Base-by-base conservation (phyloP, 148 eudicot species). In the Fagopyrum homotropicum region DNA sequence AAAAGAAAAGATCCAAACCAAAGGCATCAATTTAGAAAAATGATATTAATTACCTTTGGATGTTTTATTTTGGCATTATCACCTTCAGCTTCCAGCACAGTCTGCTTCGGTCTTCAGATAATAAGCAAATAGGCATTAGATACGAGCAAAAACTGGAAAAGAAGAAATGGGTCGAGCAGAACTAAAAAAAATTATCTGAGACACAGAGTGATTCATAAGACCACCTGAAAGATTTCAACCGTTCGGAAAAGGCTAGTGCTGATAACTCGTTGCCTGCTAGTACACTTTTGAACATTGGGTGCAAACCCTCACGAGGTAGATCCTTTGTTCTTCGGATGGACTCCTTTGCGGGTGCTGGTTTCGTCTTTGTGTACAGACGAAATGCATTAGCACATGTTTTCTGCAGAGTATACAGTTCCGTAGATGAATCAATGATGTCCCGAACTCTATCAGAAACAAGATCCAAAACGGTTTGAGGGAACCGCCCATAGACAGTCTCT, bases 61-160 rank as follows among this genome's bases (percentile, higher is more conserved):
- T 84, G 82, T 80, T 90, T 95, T 72, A 92, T 81, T 78, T 82
- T 90, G 63, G 92, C 90, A 80, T 82, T 88, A 77, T 84, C 94
- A 74, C 97, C 99, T 83, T 92, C 98, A 79, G 96, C 90, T 80
- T 95, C 99, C 84, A 95, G 79, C 75, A 95, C 79, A 14, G 96
- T 95, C 85, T 95, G 97, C 89, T 92, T 95, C 17, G 99, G 97
- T 80, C 99, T 95, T 51, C 45, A 78, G 76, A 79, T 71, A 78
- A 69, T 50, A 79, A 52, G 59, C 84, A 57, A 44, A 80, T 7
- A 60, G 60, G 50, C 5, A 69, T 75, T 50, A 76, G 71, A 54
- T 48, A 52, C n/a, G 50, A 56, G 35, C 69, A 74, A 72, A 35
- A n/a, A 6, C 61, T 55, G n/a, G 6, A 57, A 57, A 22, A 49